Conservation (phyloP, 1,139 yeast species). For the Candida pseudoviswanathii region DNA sequence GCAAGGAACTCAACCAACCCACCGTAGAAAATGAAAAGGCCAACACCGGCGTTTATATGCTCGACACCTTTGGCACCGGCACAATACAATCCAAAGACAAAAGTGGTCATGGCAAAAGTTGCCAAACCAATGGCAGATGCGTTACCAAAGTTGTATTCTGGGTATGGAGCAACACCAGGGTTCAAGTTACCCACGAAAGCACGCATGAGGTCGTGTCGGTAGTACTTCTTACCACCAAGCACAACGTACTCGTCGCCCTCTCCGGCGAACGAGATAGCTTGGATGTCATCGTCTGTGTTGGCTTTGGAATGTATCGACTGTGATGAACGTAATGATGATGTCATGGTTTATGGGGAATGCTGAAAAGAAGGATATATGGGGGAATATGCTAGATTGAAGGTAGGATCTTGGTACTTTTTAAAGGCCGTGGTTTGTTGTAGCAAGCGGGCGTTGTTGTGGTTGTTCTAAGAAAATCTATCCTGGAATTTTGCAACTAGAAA, state of each 20-base stretch:
- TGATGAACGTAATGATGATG: neutral
- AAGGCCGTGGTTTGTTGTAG: no score
- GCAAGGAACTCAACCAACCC: conserved; percentile 50
- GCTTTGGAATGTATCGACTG: conserved; percentile 1
- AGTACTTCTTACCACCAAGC: conserved; percentile 35
- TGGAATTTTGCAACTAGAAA: no score
- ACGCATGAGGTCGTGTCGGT: conserved; percentile 37
- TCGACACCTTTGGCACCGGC: conserved; percentile 45
- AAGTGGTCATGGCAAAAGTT: conserved; percentile 54
- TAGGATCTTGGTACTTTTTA: no score
- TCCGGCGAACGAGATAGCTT: conserved; percentile 15
- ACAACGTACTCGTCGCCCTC: conserved; percentile 25
- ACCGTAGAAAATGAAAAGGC: conserved; percentile 47
- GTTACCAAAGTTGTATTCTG: conserved; percentile 45
- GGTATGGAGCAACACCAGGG: conserved; percentile 40
- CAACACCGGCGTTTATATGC: conserved; percentile 42
- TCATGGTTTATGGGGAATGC: neutral
- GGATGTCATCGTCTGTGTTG: neutral
- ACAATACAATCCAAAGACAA: conserved; percentile 45
- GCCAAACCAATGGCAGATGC: conserved; percentile 65
- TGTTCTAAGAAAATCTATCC: no score
- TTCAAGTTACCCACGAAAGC: conserved; percentile 43
- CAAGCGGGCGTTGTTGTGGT: no score
- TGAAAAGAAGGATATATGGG: neutral
- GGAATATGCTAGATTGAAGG: no score